Evolutionary conservation across 2,329 filamentous ascomycete species (phyloP).

Genomic region (Helminthosporium solani): DNA sequence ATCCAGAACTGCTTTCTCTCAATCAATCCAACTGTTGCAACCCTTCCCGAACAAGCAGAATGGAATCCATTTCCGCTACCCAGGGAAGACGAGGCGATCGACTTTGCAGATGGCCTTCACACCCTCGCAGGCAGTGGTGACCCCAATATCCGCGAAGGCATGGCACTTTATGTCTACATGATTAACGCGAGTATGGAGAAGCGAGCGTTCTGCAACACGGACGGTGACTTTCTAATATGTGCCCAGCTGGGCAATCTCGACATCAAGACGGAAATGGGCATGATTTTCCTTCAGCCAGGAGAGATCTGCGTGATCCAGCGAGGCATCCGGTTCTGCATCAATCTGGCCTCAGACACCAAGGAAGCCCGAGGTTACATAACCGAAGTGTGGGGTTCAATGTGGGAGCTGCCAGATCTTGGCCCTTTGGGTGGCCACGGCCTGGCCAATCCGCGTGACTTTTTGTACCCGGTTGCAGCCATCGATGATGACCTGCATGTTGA

Average conservation of each 20-base stretch:
- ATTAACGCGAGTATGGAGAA: slow-evolving; percentile 50
- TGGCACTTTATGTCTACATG: slow-evolving; percentile 53
- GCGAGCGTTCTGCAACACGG: slow-evolving; percentile 49
- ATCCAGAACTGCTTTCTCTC: slow-evolving; percentile 50
- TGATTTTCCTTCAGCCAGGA: slow-evolving; percentile 41
- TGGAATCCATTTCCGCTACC: slow-evolving; percentile 47
- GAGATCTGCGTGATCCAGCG: slow-evolving; percentile 46
- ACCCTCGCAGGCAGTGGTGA: slow-evolving; percentile 54
- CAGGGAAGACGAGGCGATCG: slow-evolving; percentile 41
- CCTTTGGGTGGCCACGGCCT: slow-evolving; percentile 44
- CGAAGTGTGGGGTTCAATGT: slow-evolving; percentile 45
- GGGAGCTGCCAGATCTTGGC: slow-evolving; percentile 44
- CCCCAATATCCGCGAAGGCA: slow-evolving; percentile 52
- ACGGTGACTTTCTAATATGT: slow-evolving; percentile 43
- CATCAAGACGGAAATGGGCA: slow-evolving; percentile 44
- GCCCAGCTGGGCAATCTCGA: slow-evolving; percentile 41
- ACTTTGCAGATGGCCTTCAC: slow-evolving; percentile 52
- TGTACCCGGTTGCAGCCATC: slow-evolving; percentile 42
- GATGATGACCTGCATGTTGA: slow-evolving; percentile 39
- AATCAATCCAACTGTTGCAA: slow-evolving; percentile 49
- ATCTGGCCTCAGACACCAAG: slow-evolving; percentile 33
- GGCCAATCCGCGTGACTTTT: slow-evolving; percentile 43
- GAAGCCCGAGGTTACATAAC: slow-evolving; percentile 44
- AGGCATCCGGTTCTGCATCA: slow-evolving; percentile 41
- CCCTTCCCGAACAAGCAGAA: slow-evolving; percentile 54